Evolutionary conservation across 2,329 filamentous ascomycete genomes (phyloP).

Genomic region (Septoria petroselini): DNA sequence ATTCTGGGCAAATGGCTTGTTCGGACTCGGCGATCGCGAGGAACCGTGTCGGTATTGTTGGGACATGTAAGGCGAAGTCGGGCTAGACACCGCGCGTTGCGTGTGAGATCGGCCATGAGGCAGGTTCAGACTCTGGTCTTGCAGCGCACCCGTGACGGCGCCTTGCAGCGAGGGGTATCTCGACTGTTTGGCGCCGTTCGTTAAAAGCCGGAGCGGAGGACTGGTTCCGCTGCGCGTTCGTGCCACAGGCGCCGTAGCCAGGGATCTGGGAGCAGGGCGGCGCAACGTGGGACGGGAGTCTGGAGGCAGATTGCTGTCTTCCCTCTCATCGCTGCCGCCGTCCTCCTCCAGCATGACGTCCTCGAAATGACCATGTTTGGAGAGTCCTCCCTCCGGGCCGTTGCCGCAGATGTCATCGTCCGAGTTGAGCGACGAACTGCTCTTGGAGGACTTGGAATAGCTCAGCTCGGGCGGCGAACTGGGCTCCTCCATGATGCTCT

Average conservation of each 20-base stretch:
- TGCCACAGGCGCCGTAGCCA: slow-evolving; percentile 15
- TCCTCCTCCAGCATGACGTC: slow-evolving; percentile 79
- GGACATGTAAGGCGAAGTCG: slow-evolving; percentile 33
- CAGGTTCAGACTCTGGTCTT: slow-evolving; percentile 40
- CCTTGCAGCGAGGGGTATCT: slow-evolving; percentile 43
- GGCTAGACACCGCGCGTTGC: slow-evolving; percentile 43
- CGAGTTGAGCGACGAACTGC: slow-evolving; percentile 70
- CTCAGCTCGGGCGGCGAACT: slow-evolving; percentile 46
- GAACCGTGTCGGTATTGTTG: slow-evolving; percentile 17
- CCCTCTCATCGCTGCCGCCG: slow-evolving; percentile 41
- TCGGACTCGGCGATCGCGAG: slow-evolving; percentile 38
- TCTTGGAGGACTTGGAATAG: slow-evolving; percentile 83
- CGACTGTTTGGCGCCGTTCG: slow-evolving; percentile 21
- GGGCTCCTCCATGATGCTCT: slow-evolving; percentile 24
- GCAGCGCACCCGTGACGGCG: slow-evolving; percentile 39
- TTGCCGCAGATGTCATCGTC: slow-evolving; percentile 47
- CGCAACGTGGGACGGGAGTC: slow-evolving; percentile 34
- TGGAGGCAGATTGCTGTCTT: slow-evolving; percentile 45
- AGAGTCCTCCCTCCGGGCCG: slow-evolving; percentile 36
- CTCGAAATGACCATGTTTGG: slow-evolving; percentile 82
- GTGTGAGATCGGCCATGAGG: slow-evolving; percentile 37
- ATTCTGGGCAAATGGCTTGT: slow-evolving; percentile 28
- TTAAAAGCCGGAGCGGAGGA: slow-evolving; percentile 19
- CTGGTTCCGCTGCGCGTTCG: slow-evolving; percentile 20
- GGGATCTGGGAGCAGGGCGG: slow-evolving; percentile 27